Evolutionary conservation across 495 filamentous ascomycete species (phyloP), one percentile per base, ranked within the genome.

Genomic region (Aspergillus wentii): DNA sequence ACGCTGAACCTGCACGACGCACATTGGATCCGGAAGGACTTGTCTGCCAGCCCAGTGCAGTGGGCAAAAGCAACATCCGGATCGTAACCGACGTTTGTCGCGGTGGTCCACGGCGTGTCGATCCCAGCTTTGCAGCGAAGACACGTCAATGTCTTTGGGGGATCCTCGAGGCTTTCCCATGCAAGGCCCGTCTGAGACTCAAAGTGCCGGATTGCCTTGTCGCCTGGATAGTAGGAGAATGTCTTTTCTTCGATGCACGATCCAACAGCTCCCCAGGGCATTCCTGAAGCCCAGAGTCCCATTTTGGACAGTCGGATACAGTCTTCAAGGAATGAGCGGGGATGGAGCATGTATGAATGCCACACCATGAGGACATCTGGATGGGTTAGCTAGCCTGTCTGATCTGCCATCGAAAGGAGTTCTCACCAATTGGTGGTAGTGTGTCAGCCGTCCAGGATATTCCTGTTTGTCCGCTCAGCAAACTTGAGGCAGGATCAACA

Each of bases 301-400:
- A 73, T 66, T 26, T 80, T 61, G 1, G 75, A 77, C 17, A 69
- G 62, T 15, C 85, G 69, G 33, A 91, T 61, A 46, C 82, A 82
- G 53, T 94, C 88, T 48, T 94, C 88, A 3, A 88, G 73, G 52
- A 81, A 94, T 27, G 67, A 65, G 18, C 84, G 68, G 2, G 88
- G 88, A 44, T 91, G 92, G 3, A 95, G 74, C 80, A 89, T 81
- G 48, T 87, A 85, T 1, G 84, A 67, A 59, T 95, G 88, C 86
- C 85, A 92, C 1, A 94, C 86, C 86, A 95, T 88, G 30, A 95
- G 60, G 2, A 95, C 79, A 54, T 95, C 88, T 80, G 49, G 15
- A 31, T 19, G 13, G 38, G 46, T 27, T 47, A 32, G 17, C n/a
- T n/a, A n/a, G n/a, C n/a, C n/a, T n/a, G n/a, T n/a, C n/a, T n/a